Evolutionary conservation across 2,329 filamentous ascomycete genomes (phyloP).

Genomic region (Aspergillus fructus): DNA sequence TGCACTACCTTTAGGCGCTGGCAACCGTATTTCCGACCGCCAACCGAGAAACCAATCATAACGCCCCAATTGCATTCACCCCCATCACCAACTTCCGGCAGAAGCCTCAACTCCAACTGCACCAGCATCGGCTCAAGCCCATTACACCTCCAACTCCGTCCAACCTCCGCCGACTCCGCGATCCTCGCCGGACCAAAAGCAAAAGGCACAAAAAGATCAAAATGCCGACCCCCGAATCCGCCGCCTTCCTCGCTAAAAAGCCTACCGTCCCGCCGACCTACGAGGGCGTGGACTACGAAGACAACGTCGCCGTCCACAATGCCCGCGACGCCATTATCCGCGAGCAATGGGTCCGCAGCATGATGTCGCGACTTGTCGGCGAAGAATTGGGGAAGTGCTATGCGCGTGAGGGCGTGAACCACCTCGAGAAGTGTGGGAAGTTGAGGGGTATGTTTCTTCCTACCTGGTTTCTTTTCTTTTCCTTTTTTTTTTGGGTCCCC

Average conservation of each 20-base stretch:
- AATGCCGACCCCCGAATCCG: constrained; percentile 67
- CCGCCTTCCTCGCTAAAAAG: constrained; percentile 63
- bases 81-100: constrained; percentile 9
- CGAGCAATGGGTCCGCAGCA: constrained; percentile 68
- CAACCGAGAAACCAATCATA: constrained; percentile 28
- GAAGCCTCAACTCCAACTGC: constrained; percentile 13
- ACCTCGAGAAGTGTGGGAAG: constrained; percentile 66
- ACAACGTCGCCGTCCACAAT: constrained; percentile 62
- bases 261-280: constrained; percentile 65
- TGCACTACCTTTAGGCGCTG: background rate
- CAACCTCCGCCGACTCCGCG: background rate
- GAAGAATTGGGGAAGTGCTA: constrained; percentile 70
- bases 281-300: constrained; percentile 66
- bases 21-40: constrained; percentile 21
- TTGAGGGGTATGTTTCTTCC: constrained; percentile 57
- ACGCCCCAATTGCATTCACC: constrained; percentile 21
- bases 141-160: constrained; percentile 11
- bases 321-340: constrained; percentile 65
- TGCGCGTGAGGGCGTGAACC: constrained; percentile 63
- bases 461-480: constrained; percentile 1
- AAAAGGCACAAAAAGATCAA: constrained; percentile 17
- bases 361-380: constrained; percentile 66
- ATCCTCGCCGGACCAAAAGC: background rate
- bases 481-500: background rate
- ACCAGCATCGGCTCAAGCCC: constrained; percentile 17